Percentiles rank a stretch among this genome's conserved stretches.
These are phyloP conservation scores for Meyerozyma carpophila DNA, from an alignment of 1,139 yeast genomes.

Conservation along the genomic window DNA sequence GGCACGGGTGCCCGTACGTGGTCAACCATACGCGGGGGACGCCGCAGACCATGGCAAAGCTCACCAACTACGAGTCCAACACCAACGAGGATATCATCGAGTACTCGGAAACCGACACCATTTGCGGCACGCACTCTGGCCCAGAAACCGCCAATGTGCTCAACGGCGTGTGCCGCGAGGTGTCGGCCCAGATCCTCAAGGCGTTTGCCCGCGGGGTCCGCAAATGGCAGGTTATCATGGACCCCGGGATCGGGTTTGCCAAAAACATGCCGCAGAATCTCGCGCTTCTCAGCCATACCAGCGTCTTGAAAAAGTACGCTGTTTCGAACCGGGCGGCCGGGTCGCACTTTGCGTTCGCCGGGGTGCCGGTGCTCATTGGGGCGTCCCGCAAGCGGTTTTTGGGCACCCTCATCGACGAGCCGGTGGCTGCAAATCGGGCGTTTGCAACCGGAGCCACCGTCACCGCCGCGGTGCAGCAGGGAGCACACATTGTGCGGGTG, in stretches of 20 bases:
- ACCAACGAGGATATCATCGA: slow-evolving; percentile 37
- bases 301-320: slow-evolving; percentile 50
- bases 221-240: slow-evolving; percentile 88
- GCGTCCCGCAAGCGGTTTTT: slow-evolving; percentile 85
- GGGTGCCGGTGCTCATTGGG: slow-evolving; percentile 71
- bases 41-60: slow-evolving; percentile 62
- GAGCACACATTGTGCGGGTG: slow-evolving; percentile 79
- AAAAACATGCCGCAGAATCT: slow-evolving; percentile 67
- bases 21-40: slow-evolving; percentile 84
- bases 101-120: slow-evolving; percentile 10
- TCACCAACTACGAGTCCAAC: slow-evolving; percentile 50
- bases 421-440: slow-evolving; percentile 53
- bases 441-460: slow-evolving; percentile 76
- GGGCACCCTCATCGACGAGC: slow-evolving; percentile 57
- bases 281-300: slow-evolving; percentile 53
- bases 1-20: slow-evolving; percentile 69
- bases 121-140: slow-evolving; percentile 1
- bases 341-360: slow-evolving; percentile 37
- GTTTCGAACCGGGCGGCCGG: slow-evolving; percentile 15
- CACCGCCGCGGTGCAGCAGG: slow-evolving; percentile 68
- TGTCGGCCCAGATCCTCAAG: slow-evolving; percentile 47
- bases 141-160: slow-evolving; percentile 18
- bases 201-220: slow-evolving; percentile 64
- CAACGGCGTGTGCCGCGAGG: slow-evolving; percentile 58
- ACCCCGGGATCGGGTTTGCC: slow-evolving; percentile 96